Evolutionary conservation across 768 basidiomycete genomes (phyloP).

Genomic region (Termitomyces sp.): DNA sequence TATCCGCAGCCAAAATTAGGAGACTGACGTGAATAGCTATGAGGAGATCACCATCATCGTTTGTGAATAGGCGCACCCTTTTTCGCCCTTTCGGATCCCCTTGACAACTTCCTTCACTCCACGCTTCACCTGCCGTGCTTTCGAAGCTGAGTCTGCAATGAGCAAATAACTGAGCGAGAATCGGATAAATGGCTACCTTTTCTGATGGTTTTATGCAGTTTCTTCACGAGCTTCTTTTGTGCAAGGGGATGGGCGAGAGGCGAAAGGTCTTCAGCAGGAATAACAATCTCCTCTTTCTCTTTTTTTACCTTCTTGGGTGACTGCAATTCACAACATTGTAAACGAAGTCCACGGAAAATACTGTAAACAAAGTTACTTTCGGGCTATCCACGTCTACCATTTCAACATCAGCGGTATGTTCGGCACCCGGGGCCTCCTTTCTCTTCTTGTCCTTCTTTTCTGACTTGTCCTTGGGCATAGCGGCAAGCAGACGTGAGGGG

Average conservation of each 20-base stretch:
- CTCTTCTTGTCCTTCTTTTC: constrained; percentile 74
- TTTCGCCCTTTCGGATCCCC: constrained; percentile 94
- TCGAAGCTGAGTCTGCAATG: constrained; percentile 59
- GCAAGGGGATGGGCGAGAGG: constrained; percentile 95
- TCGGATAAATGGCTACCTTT: constrained; percentile 49
- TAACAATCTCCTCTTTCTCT: constrained; percentile 58
- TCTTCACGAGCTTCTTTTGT: constrained; percentile 89
- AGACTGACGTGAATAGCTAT: constrained; percentile 41
- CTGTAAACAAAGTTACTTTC: constrained; percentile 21
- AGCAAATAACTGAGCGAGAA: not conserved
- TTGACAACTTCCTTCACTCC: constrained; percentile 99
- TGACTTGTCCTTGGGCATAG: constrained; percentile 70
- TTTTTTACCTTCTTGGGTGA: constrained; percentile 60
- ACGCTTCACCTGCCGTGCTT: constrained; percentile 90
- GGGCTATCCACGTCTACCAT: constrained; percentile 32
- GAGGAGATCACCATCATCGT: not conserved
- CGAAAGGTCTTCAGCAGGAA: constrained; percentile 78
- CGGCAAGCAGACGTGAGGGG: not conserved
- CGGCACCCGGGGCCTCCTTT: constrained; percentile 41
- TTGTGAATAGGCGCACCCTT: constrained; percentile 57
- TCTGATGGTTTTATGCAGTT: constrained; percentile 92
- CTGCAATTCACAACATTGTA: constrained; percentile 18
- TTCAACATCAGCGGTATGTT: constrained; percentile 40
- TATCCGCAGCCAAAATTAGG: constrained; percentile 91
- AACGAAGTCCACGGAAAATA: constrained; percentile 6